A percentile compares a stretch with the other conserved stretches of the same genome.
Conservation (phyloP, 257 asterid genomes). For the Marsdenia floribunda region DNA sequence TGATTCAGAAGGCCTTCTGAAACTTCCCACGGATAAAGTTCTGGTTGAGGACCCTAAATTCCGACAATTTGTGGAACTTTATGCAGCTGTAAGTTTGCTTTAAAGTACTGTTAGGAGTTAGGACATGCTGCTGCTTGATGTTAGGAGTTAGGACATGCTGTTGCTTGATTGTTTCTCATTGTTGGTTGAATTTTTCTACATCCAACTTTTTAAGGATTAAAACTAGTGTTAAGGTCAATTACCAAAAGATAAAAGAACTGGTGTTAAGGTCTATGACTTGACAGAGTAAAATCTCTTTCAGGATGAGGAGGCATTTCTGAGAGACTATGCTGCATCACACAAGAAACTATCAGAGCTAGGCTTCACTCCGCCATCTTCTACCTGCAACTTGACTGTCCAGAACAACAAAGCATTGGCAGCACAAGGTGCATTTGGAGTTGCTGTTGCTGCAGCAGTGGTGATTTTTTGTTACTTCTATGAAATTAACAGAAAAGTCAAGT, state of each 20-base stretch:
- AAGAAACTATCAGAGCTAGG: constrained; percentile 91
- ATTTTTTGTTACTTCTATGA: constrained; percentile 50
- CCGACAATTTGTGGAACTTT: constrained; percentile 43
- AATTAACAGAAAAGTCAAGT: constrained; percentile 20
- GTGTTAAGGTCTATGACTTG: too few species aligned
- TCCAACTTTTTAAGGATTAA: neutral
- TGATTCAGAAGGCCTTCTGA: constrained; percentile 59
- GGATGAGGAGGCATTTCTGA: constrained; percentile 90
- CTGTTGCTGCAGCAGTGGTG: constrained; percentile 47
- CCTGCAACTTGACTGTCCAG: constrained; percentile 19
- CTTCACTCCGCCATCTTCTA: constrained; percentile 39
- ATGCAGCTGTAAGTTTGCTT: constrained; percentile 50
- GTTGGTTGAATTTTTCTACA: neutral
- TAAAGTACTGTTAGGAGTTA: neutral
- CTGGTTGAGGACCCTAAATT: constrained; percentile 65
- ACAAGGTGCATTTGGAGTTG: constrained; percentile 28
- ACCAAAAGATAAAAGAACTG: too few species aligned
- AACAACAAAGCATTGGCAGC: constrained; percentile 30
- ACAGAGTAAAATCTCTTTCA: constrained; percentile 4
- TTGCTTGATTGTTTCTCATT: neutral
- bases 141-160: too few species aligned
- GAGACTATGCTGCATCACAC: constrained; percentile 77
- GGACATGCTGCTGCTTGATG: too few species aligned
- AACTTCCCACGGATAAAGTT: constrained; percentile 73
- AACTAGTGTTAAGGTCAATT: neutral